A percentile compares a stretch with the other conserved stretches of the same genome.
Conservation (phyloP, 306 rosid species). For the Corylus heterophylla region DNA sequence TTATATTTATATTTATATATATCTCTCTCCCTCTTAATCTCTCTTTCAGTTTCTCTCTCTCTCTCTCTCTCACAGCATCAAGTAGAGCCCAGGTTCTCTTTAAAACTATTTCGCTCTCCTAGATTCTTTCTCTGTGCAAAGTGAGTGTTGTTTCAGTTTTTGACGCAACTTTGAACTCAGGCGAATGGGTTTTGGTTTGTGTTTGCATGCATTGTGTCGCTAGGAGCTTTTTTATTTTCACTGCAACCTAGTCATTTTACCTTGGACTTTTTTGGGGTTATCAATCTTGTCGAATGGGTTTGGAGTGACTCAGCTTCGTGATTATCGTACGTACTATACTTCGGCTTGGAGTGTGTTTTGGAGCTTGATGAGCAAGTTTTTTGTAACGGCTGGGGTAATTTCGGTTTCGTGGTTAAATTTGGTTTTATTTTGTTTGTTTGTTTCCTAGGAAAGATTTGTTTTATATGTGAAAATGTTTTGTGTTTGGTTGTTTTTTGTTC, state of each 20-base stretch:
- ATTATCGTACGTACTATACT: conserved; percentile 16
- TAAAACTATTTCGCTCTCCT: not conserved
- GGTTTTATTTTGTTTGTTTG: conserved; percentile 28
- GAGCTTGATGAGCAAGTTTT: not conserved
- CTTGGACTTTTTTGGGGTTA: not conserved
- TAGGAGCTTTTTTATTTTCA: not conserved
- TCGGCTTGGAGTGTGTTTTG: not conserved
- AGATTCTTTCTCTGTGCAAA: conserved; percentile 2
- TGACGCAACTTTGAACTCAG: conserved; percentile 16
- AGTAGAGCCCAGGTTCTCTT: not conserved
- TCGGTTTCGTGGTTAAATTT: conserved; percentile 30
- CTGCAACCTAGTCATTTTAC: not conserved
- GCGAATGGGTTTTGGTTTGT: not conserved
- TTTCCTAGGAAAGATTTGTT: conserved; percentile 27
- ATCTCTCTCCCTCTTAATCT: not conserved
- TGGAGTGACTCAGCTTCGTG: conserved; percentile 22
- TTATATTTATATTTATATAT: not conserved
- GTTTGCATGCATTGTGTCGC: conserved; percentile 55
- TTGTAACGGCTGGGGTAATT: conserved; percentile 49
- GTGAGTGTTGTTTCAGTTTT: not conserved
- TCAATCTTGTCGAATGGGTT: not conserved
- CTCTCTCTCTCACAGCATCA: conserved; percentile 20
- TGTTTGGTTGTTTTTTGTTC: conserved; percentile 3
- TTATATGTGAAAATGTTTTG: not conserved
- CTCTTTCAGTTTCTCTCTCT: not conserved